phyloP scores from a whole-genome alignment of 164 flowering plant species.

The Magnolia kwangsiensis region DNA sequence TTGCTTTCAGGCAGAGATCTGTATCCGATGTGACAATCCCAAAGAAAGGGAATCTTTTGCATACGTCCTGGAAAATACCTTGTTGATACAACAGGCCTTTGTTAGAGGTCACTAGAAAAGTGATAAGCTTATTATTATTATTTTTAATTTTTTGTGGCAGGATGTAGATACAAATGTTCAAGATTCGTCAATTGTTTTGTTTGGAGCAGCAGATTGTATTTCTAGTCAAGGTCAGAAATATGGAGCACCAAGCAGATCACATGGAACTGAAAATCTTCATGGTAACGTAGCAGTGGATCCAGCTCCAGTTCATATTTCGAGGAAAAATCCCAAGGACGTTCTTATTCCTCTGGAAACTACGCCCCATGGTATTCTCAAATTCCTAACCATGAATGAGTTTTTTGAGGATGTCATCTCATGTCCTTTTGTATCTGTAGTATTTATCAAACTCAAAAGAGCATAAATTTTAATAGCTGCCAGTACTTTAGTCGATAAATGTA shows the following conservation, averaged over 20 bases:
- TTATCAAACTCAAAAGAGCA: not conserved
- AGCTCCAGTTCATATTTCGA: slow-evolving; percentile 19
- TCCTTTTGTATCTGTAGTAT: not conserved
- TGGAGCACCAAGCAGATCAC: slow-evolving; percentile 24
- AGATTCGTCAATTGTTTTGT: slow-evolving; percentile 18
- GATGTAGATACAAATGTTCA: slow-evolving; percentile 25
- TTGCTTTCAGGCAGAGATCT: too few species aligned
- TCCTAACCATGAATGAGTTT: not conserved
- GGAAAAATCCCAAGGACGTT: slow-evolving; percentile 25
- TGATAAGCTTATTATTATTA: not conserved
- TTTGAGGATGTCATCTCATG: not conserved
- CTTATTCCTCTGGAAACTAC: slow-evolving; percentile 27
- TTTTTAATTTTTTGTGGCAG: slow-evolving; percentile 27
- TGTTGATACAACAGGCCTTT: not conserved
- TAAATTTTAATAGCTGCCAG: not conserved
- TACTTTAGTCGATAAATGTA: too few species aligned
- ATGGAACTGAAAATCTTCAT: slow-evolving; percentile 17
- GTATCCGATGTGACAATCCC: not conserved
- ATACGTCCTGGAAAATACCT: not conserved
- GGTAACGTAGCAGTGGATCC: slow-evolving; percentile 25
- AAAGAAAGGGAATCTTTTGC: not conserved
- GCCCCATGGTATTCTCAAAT: slow-evolving; percentile 35
- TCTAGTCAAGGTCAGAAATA: slow-evolving; percentile 21
- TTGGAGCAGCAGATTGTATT: slow-evolving; percentile 18
- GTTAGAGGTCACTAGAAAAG: not conserved